Evolutionary conservation across 2,329 filamentous ascomycete species (phyloP), one percentile per base, ranked within the genome.

Genomic region (Lasiodiplodia hormozganensis): DNA sequence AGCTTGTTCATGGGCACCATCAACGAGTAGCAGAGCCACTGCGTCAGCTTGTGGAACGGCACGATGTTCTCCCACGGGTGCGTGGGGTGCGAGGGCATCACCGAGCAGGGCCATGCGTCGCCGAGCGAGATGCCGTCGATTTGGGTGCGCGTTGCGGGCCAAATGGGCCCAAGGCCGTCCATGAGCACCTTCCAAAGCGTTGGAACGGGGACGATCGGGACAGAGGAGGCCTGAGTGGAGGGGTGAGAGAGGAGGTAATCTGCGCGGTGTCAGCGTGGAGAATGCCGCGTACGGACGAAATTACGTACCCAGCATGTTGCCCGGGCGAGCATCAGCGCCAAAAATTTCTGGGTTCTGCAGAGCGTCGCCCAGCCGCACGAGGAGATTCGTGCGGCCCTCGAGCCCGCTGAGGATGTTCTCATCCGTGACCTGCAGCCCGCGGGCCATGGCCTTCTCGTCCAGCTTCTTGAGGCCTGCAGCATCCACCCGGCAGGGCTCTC

Each of bases 201-300:
- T 1, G 94, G 93, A 14, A 98, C 84, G 12, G 92, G 88, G 53
- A 97, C 89, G 71, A 97, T 93, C 1, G 95, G 93, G 58, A 94
- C 92, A 0, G 94, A 96, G 0, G 93, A 92, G 16, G 93, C 93
- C 76, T 95, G 91, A 5, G 95, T 97, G 2, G 93, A 91, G 1
- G 94, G 92, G 76, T 98, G 96, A 3, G 92, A 92, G 49, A 98
- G 87, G n/a, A 98, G 88, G 77, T 97, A 94, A 79, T 98, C 95
- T 94, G 74, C 38, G 5, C 7, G 31, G 49, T n/a, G 69, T 73
- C 70, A 74, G 74, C 66, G 10, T 57, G 70, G 16, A 31, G 8
- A 21, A 21, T 38, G 12, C 43, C 34, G 54, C 14, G 4, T 12
- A 16, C 10, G 56, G 49, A 23, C 34, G 28, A 8, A 36, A 36